Evolutionary conservation across 345 rosid genomes (phyloP).

Genomic region (Schrenkiella parvula): DNA sequence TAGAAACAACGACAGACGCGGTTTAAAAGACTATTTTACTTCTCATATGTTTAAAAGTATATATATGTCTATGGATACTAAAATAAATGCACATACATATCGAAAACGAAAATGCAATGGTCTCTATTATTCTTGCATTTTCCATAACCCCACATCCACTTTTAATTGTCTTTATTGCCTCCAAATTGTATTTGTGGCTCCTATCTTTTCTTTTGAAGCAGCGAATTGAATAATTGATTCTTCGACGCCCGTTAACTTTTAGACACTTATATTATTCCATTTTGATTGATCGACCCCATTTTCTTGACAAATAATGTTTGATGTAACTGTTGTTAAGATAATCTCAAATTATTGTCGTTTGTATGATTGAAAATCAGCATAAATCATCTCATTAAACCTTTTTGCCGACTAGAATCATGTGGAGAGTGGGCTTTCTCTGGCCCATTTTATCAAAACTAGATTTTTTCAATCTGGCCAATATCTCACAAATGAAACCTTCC

Average conservation of each 20-base stretch:
- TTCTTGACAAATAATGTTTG: not conserved
- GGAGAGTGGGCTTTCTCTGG: conserved; percentile 11
- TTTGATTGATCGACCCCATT: conserved; percentile 18
- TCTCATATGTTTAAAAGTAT: not conserved
- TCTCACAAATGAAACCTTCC: not conserved
- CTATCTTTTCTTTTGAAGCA: not conserved
- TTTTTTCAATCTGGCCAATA: not conserved
- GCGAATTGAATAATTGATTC: not conserved
- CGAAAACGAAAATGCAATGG: not conserved
- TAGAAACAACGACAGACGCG: not conserved
- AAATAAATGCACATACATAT: not conserved
- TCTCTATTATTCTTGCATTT: not conserved
- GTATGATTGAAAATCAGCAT: not conserved
- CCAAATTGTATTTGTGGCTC: not conserved
- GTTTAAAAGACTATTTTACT: not conserved
- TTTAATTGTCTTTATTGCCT: not conserved
- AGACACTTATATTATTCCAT: not conserved
- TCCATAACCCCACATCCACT: not conserved
- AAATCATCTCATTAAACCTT: not conserved
- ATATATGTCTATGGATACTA: not conserved
- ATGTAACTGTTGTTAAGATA: not conserved
- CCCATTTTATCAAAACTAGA: not conserved
- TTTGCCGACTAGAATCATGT: conserved; percentile 2
- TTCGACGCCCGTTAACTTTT: not conserved
- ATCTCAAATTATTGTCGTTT: conserved; percentile 1